These are phyloP conservation scores for Exobasidium rhododendri DNA, from an alignment of 1,284 basidiomycete genomes.

Conservation along the genomic window DNA sequence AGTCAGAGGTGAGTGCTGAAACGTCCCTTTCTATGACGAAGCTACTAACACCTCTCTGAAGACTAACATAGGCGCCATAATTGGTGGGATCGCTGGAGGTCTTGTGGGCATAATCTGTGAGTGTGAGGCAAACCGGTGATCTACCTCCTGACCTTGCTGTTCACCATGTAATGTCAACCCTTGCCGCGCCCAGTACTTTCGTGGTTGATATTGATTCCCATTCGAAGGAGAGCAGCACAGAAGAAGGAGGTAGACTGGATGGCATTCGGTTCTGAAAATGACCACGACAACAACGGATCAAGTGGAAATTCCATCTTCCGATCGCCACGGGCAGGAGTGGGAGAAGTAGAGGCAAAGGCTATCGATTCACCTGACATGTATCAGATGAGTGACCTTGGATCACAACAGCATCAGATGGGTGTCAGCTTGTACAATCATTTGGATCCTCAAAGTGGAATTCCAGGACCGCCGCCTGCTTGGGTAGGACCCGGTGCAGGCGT, in stretches of 20 bases:
- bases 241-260: slow-evolving; percentile 42
- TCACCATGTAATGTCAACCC: too few species aligned
- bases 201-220: slow-evolving; percentile 35
- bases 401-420: not conserved
- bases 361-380: not conserved
- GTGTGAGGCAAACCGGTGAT: too few species aligned
- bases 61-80: slow-evolving; percentile 35
- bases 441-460: not conserved
- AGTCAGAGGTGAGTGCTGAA: not conserved
- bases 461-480: not conserved
- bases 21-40: too few species aligned
- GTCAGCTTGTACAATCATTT: slow-evolving; percentile 9
- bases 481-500: not conserved
- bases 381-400: slow-evolving; percentile 6
- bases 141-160: too few species aligned
- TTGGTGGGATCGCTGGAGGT: slow-evolving; percentile 40
- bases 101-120: slow-evolving; percentile 25
- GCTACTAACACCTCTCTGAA: not conserved
- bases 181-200: slow-evolving; percentile 29
- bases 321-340: slow-evolving; percentile 4
- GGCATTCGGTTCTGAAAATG: slow-evolving; percentile 36
- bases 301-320: not conserved
- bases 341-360: not conserved
- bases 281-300: slow-evolving; percentile 33
- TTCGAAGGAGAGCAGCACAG: slow-evolving; percentile 31